Percentiles rank a stretch among this genome's conserved stretches.
These are phyloP conservation scores for Limonium bicolor DNA, from an alignment of 148 eudicot species.

Conservation along the genomic window DNA sequence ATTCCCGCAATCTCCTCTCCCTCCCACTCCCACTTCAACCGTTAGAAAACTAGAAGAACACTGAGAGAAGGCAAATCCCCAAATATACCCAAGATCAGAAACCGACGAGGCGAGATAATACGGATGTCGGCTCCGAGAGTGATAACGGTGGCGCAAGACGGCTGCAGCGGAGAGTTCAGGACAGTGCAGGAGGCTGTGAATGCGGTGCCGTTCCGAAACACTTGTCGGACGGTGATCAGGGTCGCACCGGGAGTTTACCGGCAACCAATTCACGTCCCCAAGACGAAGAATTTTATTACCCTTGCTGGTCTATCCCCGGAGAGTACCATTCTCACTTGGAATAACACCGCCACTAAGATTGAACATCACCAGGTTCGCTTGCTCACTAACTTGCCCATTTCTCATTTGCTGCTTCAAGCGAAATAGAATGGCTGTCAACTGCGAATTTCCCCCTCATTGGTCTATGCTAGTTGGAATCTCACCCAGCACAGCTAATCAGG, in stretches of 20 bases:
- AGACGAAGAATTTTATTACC: constrained; percentile 76
- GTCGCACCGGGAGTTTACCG: constrained; percentile 67
- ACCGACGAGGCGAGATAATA: background rate
- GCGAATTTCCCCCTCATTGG: too few relatives aligned
- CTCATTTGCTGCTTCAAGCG: too few relatives aligned
- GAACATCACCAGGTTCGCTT: constrained; percentile 83
- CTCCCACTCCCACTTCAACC: too few relatives aligned
- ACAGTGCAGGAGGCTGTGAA: constrained; percentile 81
- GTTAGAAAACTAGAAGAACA: too few relatives aligned
- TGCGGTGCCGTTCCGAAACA: constrained; percentile 66
- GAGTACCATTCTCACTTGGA: constrained; percentile 48
- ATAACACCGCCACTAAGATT: constrained; percentile 63
- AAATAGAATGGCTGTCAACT: too few relatives aligned
- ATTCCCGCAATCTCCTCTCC: too few relatives aligned
- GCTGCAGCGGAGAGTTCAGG: constrained; percentile 45
- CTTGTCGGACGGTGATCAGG: constrained; percentile 62
- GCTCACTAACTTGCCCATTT: too few relatives aligned
- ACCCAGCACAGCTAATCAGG: too few relatives aligned
- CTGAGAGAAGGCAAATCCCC: too few relatives aligned
- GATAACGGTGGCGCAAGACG: constrained; percentile 52
- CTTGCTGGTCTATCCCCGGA: constrained; percentile 63
- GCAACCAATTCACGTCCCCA: constrained; percentile 78
- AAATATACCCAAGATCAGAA: too few relatives aligned
- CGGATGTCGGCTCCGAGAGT: constrained; percentile 9
- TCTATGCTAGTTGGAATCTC: too few relatives aligned